Evolutionary conservation across 192 early-diverging fungal species (phyloP).

Genomic region (Gigaspora rosea): DNA sequence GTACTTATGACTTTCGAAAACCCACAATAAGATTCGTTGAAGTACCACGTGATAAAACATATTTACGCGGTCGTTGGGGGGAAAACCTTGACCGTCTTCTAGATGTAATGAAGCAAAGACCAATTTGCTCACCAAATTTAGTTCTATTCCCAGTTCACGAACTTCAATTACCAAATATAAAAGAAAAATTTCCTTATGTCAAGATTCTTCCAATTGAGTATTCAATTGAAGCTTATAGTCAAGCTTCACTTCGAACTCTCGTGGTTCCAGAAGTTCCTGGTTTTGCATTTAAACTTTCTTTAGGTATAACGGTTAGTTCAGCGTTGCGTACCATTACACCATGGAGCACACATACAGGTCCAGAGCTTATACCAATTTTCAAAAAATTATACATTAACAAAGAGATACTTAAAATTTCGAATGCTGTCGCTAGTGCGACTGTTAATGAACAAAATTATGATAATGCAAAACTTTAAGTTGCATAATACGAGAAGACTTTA

Average conservation of each 20-base stretch:
- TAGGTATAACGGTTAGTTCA: conserved; percentile 63
- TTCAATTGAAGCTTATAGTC: conserved; percentile 45
- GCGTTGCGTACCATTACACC: conserved; percentile 69
- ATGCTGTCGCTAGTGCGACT: conserved; percentile 56
- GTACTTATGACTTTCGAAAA: conserved; percentile 43
- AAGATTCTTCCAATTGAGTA: conserved; percentile 41
- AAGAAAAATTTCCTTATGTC: conserved; percentile 47
- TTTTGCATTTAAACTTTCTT: conserved; percentile 56
- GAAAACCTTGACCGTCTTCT: conserved; percentile 42
- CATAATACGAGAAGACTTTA: conserved; percentile 56
- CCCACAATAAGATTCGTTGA: conserved; percentile 51
- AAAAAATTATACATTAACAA: conserved; percentile 43
- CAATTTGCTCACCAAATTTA: conserved; percentile 31
- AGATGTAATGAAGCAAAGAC: conserved; percentile 25
- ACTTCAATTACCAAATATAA: conserved; percentile 63
- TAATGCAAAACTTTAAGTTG: conserved; percentile 61
- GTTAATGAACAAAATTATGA: conserved; percentile 54
- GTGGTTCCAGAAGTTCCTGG: conserved; percentile 43
- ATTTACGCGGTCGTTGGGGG: conserved; percentile 51
- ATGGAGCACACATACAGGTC: conserved; percentile 59
- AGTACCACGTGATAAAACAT: conserved; percentile 45
- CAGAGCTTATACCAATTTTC: conserved; percentile 54
- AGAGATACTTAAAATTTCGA: conserved; percentile 48
- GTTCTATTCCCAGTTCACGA: conserved; percentile 62
- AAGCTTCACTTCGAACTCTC: conserved; percentile 63